A percentile compares a stretch with the other conserved stretches of the same genome.
These are phyloP conservation scores for Candida verbasci DNA, from an alignment of 805 yeast genomes.

Conservation along the genomic window DNA sequence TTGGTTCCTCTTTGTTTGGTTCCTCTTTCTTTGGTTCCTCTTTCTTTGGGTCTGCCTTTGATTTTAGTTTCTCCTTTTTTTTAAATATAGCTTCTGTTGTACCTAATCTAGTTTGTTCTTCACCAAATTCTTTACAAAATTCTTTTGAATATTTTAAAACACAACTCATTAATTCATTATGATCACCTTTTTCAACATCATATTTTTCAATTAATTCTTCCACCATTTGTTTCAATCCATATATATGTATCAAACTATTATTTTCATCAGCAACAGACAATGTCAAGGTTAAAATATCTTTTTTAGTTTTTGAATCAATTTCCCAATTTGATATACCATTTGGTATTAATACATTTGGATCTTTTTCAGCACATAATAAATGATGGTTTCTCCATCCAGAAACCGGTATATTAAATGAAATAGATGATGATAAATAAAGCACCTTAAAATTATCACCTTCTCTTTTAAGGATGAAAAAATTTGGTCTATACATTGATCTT, in stretches of 20 bases:
- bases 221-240: conserved; percentile 15
- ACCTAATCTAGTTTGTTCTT: conserved; percentile 7
- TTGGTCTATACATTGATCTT: conserved; percentile 33
- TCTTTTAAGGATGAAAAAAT: conserved; percentile 25
- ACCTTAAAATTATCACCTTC: conserved; percentile 16
- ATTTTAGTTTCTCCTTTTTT: conserved; percentile 1
- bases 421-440: conserved; percentile 27
- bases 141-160: conserved; percentile 21
- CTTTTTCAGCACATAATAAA: conserved; percentile 20
- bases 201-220: neutral
- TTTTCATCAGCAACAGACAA: conserved; percentile 34
- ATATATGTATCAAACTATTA: conserved; percentile 27
- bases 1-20: too few relatives aligned
- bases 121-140: conserved; percentile 27
- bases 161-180: conserved; percentile 14
- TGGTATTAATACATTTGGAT: conserved; percentile 29
- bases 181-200: neutral
- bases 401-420: conserved; percentile 28
- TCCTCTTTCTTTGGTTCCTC: too few relatives aligned
- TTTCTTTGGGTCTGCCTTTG: too few relatives aligned
- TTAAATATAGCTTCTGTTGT: conserved; percentile 1
- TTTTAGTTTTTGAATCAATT: neutral
- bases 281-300: conserved; percentile 28
- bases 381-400: conserved; percentile 22
- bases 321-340: conserved; percentile 24